Percentiles rank a stretch among this genome's conserved stretches.
Conservation (phyloP, 2,329 filamentous ascomycete genomes). For the Fusarium caatingaense region DNA sequence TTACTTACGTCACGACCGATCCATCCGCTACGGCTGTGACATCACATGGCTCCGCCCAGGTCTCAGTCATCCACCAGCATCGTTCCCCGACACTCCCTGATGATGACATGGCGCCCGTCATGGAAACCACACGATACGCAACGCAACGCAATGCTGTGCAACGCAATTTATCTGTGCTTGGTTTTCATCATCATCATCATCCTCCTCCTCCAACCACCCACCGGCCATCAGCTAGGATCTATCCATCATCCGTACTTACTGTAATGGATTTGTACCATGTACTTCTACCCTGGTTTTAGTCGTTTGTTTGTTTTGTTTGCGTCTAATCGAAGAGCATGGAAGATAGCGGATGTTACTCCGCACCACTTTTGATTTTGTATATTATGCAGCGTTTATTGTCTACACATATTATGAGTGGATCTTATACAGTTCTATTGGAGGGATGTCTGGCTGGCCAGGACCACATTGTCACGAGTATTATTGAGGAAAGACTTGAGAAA, state of each 20-base stretch:
- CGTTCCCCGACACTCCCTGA: slow-evolving; percentile 23
- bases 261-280: neutral
- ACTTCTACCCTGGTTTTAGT: slow-evolving; percentile 20
- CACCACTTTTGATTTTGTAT: slow-evolving; percentile 17
- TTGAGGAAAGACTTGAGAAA: neutral
- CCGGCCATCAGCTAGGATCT: neutral
- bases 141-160: neutral
- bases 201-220: neutral
- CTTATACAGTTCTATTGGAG: neutral
- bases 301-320: slow-evolving; percentile 29
- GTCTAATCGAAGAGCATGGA: slow-evolving; percentile 31
- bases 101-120: slow-evolving; percentile 45
- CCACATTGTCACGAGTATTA: neutral
- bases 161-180: neutral
- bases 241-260: neutral
- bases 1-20: slow-evolving; percentile 27
- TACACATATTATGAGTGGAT: neutral
- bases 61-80: slow-evolving; percentile 19
- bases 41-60: slow-evolving; percentile 25
- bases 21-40: slow-evolving; percentile 16
- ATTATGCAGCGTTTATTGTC: slow-evolving; percentile 1
- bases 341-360: slow-evolving; percentile 26
- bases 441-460: slow-evolving; percentile 37
- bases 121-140: slow-evolving; percentile 10
- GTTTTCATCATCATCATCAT: neutral